phyloP scores from a whole-genome alignment of 2,329 filamentous ascomycete species.

The Chrysosporium queenslandicum region DNA sequence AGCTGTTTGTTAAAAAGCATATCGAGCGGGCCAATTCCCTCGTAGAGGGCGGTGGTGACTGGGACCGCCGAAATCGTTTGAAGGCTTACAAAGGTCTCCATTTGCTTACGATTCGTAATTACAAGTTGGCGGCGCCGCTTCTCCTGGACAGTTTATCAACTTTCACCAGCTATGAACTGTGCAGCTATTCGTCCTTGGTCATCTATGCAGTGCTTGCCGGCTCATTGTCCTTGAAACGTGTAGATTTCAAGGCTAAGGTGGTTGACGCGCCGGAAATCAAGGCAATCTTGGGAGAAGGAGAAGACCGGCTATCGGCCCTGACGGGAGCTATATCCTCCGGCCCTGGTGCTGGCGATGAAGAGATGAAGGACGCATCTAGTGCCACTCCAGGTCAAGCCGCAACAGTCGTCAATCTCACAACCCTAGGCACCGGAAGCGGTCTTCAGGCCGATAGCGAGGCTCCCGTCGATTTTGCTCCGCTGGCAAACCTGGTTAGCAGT shows the following conservation, averaged over 20 bases:
- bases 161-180: constrained; percentile 97
- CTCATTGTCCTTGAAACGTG: constrained; percentile 85
- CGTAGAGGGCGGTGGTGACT: constrained; percentile 92
- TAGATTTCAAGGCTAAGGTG: constrained; percentile 98
- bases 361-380: constrained; percentile 51
- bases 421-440: constrained; percentile 59
- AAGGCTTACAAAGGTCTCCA: constrained; percentile 98
- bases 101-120: constrained; percentile 81
- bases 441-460: constrained; percentile 64
- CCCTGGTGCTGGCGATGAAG: constrained; percentile 64
- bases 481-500: constrained; percentile 79
- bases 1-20: constrained; percentile 82
- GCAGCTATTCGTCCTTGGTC: constrained; percentile 89
- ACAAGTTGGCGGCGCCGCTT: constrained; percentile 79
- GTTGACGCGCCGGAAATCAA: constrained; percentile 98
- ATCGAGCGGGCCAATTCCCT: constrained; percentile 80
- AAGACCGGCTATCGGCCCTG: constrained; percentile 76
- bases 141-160: constrained; percentile 95
- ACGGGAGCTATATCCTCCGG: constrained; percentile 72
- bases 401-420: constrained; percentile 80
- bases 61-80: constrained; percentile 94
- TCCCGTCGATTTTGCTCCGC: constrained; percentile 76
- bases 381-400: constrained; percentile 41
- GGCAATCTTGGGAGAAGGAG: constrained; percentile 81
- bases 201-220: constrained; percentile 93